Base-by-base conservation (phyloP, 192 early-diverging fungal genomes). In the Lobosporangium transversale region DNA sequence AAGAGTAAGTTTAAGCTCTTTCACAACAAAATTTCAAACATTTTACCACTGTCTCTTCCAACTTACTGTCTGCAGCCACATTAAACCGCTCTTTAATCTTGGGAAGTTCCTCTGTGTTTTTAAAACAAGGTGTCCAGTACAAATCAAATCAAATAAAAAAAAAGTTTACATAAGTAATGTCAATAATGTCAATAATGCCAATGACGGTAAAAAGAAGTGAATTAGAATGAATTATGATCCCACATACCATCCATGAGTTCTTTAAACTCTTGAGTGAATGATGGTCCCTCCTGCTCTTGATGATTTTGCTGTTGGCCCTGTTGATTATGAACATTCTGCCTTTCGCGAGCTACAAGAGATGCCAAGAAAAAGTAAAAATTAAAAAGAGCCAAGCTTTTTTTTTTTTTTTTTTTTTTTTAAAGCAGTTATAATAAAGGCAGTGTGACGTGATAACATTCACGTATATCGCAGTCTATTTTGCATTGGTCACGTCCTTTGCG, bases 1-100 rank as follows among this genome's bases (percentile, higher is more conserved):
- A n/a, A n/a, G n/a, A n/a, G n/a, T n/a, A n/a, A n/a, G n/a, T n/a
- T n/a, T n/a, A n/a, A n/a, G n/a, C n/a, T n/a, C n/a, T n/a, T n/a
- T 48, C 10, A 29, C n/a, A 52, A 23, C 21, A 10, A 52, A 6
- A 21, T 12, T 29, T 4, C 20, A 45, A 10, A 30, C 8, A 12
- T 8, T 3, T 30, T 23, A 6, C 5, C 42, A 21, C 36, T 14
- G 7, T 18, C 7, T 35, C 53, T 50, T 24, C 14, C 7, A 50
- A 66, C 66, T 57, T 82, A 87, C 86, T 82, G 47, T 82, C 81
- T 24, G 80, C 84, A 61, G 83, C 86, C 56, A 84, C 80, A 29
- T 80, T 83, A 50, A 88, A 73, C 24, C 80, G 78, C 47, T 86
- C 86, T 53, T 88, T 88, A 45, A 88, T 88, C 20, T 86, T 61